A percentile compares a stretch with the other conserved stretches of the same genome.
These are phyloP conservation scores for Brachypodium distachyon DNA, from an alignment of 202 grass and related monocot species.

Conservation along the genomic window DNA sequence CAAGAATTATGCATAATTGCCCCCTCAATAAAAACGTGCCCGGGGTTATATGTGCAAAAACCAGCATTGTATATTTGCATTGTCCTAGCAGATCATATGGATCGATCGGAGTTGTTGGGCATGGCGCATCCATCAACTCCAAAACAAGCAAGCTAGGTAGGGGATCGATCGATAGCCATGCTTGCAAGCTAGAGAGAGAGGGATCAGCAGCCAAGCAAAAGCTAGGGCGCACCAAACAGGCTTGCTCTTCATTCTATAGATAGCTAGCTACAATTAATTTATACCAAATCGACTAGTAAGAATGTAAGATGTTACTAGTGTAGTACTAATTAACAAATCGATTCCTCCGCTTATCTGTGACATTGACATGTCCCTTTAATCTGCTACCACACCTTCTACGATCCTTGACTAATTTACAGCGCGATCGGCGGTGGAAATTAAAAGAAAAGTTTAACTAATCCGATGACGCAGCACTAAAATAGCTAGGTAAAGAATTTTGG, in stretches of 20 bases:
- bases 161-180: background rate
- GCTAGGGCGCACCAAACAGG: slow-evolving; percentile 40
- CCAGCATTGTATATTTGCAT: background rate
- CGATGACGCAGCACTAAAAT: background rate
- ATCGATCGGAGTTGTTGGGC: background rate
- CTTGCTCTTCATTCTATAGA: slow-evolving; percentile 40
- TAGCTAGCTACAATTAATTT: too few species aligned
- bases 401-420: background rate
- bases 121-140: slow-evolving; percentile 25
- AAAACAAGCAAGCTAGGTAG: slow-evolving; percentile 22
- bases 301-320: too few species aligned
- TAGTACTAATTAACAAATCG: too few species aligned
- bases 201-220: slow-evolving; percentile 11
- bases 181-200: slow-evolving; percentile 32
- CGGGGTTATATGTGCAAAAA: background rate
- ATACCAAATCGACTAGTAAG: too few species aligned
- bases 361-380: too few species aligned
- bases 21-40: too few species aligned
- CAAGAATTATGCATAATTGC: too few species aligned
- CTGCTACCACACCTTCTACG: too few species aligned
- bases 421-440: background rate
- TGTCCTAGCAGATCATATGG: background rate
- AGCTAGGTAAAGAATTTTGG: background rate
- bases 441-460: background rate
- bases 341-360: too few species aligned